phyloP scores from a whole-genome alignment of 768 basidiomycete species.

The Naganishia antarctica region DNA sequence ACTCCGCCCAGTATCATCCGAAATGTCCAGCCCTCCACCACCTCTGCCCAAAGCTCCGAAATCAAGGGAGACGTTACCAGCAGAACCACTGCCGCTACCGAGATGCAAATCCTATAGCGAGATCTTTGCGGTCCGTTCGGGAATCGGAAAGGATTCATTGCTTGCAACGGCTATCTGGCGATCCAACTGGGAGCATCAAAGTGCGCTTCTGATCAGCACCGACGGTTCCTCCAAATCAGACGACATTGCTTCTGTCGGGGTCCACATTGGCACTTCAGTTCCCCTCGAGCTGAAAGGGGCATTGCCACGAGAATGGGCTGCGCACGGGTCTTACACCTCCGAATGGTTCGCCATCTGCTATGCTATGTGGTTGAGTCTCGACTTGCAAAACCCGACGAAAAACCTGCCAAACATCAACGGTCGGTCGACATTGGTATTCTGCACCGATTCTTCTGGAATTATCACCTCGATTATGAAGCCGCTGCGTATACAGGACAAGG shows the following conservation, averaged over 20 bases:
- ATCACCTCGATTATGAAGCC: conserved; percentile 9
- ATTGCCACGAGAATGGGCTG: conserved; percentile 17
- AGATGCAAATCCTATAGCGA: conserved; percentile 11
- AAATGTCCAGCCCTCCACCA: neutral
- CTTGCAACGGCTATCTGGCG: conserved; percentile 17
- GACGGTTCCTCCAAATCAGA: conserved; percentile 15
- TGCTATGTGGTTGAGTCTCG: conserved; percentile 7
- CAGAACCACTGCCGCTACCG: neutral
- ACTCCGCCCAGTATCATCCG: neutral
- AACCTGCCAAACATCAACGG: conserved; percentile 12
- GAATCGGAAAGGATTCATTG: conserved; percentile 10
- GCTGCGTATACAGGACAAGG: neutral
- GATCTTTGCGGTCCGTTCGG: conserved; percentile 2
- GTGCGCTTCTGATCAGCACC: conserved; percentile 2
- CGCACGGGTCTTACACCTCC: conserved; percentile 12
- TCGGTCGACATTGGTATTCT: conserved; percentile 6
- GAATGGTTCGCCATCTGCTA: conserved; percentile 22
- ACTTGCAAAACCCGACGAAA: neutral
- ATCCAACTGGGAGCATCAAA: conserved; percentile 10
- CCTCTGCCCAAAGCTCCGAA: neutral
- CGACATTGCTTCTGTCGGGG: conserved; percentile 12
- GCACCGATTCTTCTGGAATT: conserved; percentile 15
- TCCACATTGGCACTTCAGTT: neutral
- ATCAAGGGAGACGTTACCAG: no score
- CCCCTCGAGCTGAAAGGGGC: conserved; percentile 11